Base-by-base conservation (phyloP, 2,329 filamentous ascomycete genomes). In the Hypoxylon sp. region DNA sequence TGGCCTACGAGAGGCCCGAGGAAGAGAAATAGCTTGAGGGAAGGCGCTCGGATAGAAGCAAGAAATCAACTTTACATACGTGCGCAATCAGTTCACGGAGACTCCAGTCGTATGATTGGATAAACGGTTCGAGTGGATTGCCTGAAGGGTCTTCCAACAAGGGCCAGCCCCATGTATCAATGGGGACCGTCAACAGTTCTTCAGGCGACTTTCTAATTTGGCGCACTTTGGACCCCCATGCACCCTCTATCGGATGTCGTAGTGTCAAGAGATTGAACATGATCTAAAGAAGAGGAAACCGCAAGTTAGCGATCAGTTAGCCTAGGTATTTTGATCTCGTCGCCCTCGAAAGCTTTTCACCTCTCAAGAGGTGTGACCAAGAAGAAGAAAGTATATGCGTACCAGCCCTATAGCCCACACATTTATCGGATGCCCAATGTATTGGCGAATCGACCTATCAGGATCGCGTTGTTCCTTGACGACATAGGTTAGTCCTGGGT, bases 391-490 rank as follows among this genome's bases (percentile, higher is more conserved):
- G 16, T 28, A 7, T 30, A 28, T 59, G 61, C 64, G 14, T 64
- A 67, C 64, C 1, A 58, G 1, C 6, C 64, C 64, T 58, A 67
- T 53, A n/a, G 46, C 56, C 64, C 64, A 67, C n/a, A 67, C 24
- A 32, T 67, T 67, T 4, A 67, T 3, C 7, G 44, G 14, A 4
- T 26, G 6, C 14, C 49, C 54, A 20, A 55, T 51, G 44, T 46
- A 18, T 8, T 48, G n/a, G 0, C 8, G 1, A 18, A 40, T 18
- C 7, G 2, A 16, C 1, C 9, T 8, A 2, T 18, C 4, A 20
- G 30, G 9, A 4, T 40, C 0, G 22, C 14, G 16, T 57, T 57
- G 64, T 49, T 67, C 64, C 64, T 67, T 30, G 5, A 20, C 32
- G 16, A 12, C n/a, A 18, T 32, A 26, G 6, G 22, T 54, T 3